Evolutionary conservation across 2,329 filamentous ascomycete genomes (phyloP).

Genomic region (Lasiodiplodia citricola): DNA sequence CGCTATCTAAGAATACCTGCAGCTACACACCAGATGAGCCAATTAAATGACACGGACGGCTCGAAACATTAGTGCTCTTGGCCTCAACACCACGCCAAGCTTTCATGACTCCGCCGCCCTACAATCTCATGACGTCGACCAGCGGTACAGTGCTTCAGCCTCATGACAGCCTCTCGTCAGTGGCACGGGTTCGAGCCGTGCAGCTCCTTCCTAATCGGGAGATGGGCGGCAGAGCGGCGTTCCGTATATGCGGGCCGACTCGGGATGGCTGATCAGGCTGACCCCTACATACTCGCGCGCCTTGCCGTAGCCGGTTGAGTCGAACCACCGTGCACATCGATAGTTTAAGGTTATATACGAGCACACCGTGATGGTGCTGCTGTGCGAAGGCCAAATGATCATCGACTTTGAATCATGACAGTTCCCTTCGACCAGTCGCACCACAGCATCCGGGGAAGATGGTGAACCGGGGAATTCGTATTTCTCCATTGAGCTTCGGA

Average conservation of each 20-base stretch:
- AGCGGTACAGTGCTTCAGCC: neutral
- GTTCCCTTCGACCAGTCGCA: neutral
- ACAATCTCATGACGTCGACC: too few relatives aligned
- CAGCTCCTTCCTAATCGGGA: neutral
- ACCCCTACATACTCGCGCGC: neutral
- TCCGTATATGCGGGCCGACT: neutral
- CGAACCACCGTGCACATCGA: too few relatives aligned
- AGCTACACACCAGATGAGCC: neutral
- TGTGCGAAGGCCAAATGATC: too few relatives aligned
- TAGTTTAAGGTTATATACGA: too few relatives aligned
- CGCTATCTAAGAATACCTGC: neutral
- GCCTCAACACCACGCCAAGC: conserved; percentile 4
- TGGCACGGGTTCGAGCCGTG: neutral
- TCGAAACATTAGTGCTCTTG: conserved; percentile 4
- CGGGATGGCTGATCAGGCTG: neutral
- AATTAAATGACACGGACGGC: neutral
- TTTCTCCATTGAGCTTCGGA: conserved; percentile 2
- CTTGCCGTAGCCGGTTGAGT: neutral
- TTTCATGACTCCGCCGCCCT: neutral
- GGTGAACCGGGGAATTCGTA: neutral
- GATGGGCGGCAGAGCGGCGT: conserved; percentile 5
- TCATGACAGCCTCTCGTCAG: neutral
- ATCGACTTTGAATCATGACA: too few relatives aligned
- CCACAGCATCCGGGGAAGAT: neutral
- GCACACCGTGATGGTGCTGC: too few relatives aligned